Conservation (phyloP, 1,139 yeast genomes). For the Candida tunisiensis region DNA sequence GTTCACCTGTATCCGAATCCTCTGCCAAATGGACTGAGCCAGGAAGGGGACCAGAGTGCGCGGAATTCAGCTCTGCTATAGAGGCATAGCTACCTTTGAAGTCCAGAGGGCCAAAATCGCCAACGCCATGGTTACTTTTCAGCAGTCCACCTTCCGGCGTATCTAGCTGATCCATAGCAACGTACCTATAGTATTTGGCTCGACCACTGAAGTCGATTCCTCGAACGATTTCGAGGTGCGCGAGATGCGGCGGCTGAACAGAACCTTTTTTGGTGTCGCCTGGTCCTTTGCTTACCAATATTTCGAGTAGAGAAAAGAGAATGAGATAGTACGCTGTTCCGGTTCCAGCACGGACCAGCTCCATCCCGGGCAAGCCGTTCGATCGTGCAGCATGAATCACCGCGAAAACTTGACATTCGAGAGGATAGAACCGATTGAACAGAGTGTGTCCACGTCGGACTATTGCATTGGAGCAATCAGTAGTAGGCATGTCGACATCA, state of each 20-base stretch:
- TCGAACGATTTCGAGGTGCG: conserved; percentile 32
- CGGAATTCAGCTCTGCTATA: not conserved
- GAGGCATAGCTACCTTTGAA: not conserved
- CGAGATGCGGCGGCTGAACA: conserved; percentile 10
- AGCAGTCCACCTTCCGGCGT: not conserved
- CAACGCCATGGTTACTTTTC: not conserved
- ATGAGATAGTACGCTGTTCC: not conserved
- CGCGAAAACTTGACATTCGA: conserved; percentile 44
- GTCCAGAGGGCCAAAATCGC: not conserved
- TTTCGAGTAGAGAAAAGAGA: not conserved
- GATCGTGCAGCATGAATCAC: conserved; percentile 23
- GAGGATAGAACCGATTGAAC: conserved; percentile 40
- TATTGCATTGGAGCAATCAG: no score
- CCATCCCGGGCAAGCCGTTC: conserved; percentile 42
- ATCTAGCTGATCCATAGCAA: conserved; percentile 19
- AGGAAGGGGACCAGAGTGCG: not conserved
- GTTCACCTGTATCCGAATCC: no score
- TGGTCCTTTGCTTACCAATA: conserved; percentile 1
- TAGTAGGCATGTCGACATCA: no score
- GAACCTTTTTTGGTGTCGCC: conserved; percentile 7
- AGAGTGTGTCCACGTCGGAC: not conserved
- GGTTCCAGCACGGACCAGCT: conserved; percentile 19
- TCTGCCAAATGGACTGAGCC: not conserved
- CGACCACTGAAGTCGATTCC: conserved; percentile 64
- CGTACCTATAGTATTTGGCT: conserved; percentile 53